Conservation (phyloP, 805 yeast genomes). For the Brettanomyces naardenensis region DNA sequence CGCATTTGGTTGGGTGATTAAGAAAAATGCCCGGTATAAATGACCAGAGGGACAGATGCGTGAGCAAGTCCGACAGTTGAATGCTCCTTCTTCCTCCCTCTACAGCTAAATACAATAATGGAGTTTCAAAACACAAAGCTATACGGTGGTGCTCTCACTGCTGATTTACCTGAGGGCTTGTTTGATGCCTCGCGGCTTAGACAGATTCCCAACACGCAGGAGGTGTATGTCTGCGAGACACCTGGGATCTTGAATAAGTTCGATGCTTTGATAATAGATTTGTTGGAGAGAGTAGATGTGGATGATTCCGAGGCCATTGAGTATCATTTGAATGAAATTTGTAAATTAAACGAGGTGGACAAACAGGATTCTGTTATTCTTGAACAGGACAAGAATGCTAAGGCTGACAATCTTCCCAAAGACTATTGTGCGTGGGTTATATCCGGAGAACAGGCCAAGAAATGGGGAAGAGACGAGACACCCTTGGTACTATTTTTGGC, state of each 20-base stretch:
- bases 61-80: too few species aligned
- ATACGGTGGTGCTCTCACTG: slow-evolving; percentile 78
- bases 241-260: slow-evolving; percentile 28
- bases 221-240: slow-evolving; percentile 54
- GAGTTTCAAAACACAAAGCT: slow-evolving; percentile 26
- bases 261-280: slow-evolving; percentile 56
- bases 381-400: slow-evolving; percentile 2
- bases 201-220: slow-evolving; percentile 90
- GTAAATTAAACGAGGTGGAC: slow-evolving; percentile 31
- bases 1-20: too few species aligned
- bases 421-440: slow-evolving; percentile 25
- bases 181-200: slow-evolving; percentile 74
- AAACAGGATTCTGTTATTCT: slow-evolving; percentile 5
- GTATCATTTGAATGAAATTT: slow-evolving; percentile 50
- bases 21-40: too few species aligned
- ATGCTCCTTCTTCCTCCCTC: too few species aligned
- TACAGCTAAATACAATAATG: too few species aligned
- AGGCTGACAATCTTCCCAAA: slow-evolving; percentile 10
- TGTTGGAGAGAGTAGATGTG: slow-evolving; percentile 43
- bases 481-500: slow-evolving; percentile 47
- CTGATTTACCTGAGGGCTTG: slow-evolving; percentile 49
- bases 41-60: too few species aligned
- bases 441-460: slow-evolving; percentile 37
- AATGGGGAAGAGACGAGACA: slow-evolving; percentile 38
- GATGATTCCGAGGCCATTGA: slow-evolving; percentile 35